A percentile compares a stretch with the other conserved stretches of the same genome.
These are phyloP conservation scores for Boletus vermiculosoides DNA, from an alignment of 768 basidiomycete genomes.

Conservation along the genomic window DNA sequence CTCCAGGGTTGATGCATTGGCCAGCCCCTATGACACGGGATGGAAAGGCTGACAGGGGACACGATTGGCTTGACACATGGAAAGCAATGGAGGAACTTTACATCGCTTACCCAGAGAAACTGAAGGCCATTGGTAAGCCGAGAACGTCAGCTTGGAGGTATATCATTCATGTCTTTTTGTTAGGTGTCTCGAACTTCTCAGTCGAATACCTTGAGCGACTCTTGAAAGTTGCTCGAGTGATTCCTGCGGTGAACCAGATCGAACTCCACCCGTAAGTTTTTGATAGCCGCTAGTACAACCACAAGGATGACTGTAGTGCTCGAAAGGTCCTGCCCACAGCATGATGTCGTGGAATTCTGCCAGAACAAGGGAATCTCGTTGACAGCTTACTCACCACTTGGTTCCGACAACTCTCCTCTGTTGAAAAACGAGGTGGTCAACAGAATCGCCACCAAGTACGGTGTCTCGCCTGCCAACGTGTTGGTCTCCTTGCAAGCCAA, in stretches of 20 bases:
- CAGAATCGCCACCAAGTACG: slow-evolving; percentile 61
- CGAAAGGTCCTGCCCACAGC: slow-evolving; percentile 59
- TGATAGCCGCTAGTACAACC: not conserved
- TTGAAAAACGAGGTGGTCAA: slow-evolving; percentile 57
- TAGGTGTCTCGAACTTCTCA: slow-evolving; percentile 71
- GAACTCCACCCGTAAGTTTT: slow-evolving; percentile 64
- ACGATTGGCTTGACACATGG: slow-evolving; percentile 78
- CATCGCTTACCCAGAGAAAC: slow-evolving; percentile 64
- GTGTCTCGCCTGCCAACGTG: slow-evolving; percentile 59
- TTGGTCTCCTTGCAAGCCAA: slow-evolving; percentile 75
- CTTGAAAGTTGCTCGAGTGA: slow-evolving; percentile 49
- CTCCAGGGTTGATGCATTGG: slow-evolving; percentile 76
- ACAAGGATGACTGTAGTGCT: not conserved
- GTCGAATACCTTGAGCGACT: slow-evolving; percentile 61
- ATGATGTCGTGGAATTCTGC: slow-evolving; percentile 64
- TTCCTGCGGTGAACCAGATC: slow-evolving; percentile 80
- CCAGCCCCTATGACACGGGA: slow-evolving; percentile 69
- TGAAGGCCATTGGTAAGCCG: slow-evolving; percentile 68
- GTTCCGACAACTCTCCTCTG: slow-evolving; percentile 67
- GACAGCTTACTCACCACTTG: slow-evolving; percentile 80
- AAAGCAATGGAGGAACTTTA: slow-evolving; percentile 69
- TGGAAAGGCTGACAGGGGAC: slow-evolving; percentile 49
- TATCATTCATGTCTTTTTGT: slow-evolving; percentile 2
- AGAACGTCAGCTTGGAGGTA: not conserved
- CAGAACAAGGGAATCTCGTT: slow-evolving; percentile 61